Evolutionary conservation across 202 grass and related monocot genomes (phyloP).

Genomic region (Dendrocalamus latiflorus): DNA sequence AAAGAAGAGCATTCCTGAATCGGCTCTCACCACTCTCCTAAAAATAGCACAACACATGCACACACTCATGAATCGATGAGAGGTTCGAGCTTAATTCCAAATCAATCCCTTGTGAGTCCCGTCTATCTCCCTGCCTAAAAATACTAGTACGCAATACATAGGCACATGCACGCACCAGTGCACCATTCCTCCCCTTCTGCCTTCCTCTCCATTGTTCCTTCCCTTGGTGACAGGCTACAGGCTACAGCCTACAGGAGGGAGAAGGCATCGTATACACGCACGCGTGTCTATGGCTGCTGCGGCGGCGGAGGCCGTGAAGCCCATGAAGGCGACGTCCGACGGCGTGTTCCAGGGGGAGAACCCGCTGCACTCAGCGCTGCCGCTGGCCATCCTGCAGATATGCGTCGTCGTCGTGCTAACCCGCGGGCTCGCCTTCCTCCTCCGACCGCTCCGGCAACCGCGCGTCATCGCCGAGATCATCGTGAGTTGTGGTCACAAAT

Average conservation of each 20-base stretch:
- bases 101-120: neutral
- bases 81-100: neutral
- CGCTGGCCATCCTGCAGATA: slow-evolving; percentile 50
- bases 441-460: slow-evolving; percentile 56
- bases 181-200: neutral
- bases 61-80: neutral
- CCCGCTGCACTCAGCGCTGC: slow-evolving; percentile 42
- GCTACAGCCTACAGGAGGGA: neutral
- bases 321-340: slow-evolving; percentile 58
- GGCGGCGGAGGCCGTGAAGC: neutral
- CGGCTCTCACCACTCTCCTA: neutral
- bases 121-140: neutral
- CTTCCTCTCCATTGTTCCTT: neutral
- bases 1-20: neutral
- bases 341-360: slow-evolving; percentile 54
- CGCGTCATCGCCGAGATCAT: slow-evolving; percentile 66
- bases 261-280: neutral
- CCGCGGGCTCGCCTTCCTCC: slow-evolving; percentile 45
- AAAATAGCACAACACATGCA: neutral
- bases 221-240: neutral
- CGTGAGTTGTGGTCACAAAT: neutral
- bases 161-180: neutral
- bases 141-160: neutral
- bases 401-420: slow-evolving; percentile 55
- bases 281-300: neutral